Evolutionary conservation across 176 grass and related monocot species (phyloP).

Genomic region (Elymus sibiricus): DNA sequence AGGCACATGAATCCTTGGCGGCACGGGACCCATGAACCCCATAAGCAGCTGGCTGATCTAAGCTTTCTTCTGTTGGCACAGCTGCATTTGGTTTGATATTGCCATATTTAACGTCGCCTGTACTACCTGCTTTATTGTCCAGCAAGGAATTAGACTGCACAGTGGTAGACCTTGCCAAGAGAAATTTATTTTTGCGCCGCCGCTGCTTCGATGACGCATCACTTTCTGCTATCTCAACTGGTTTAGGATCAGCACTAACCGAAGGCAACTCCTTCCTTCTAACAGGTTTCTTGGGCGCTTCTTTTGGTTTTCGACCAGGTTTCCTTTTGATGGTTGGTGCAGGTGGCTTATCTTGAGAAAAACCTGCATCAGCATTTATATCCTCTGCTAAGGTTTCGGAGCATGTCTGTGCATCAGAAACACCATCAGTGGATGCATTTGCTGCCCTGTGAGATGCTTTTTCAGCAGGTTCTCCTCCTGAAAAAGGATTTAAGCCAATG

Average conservation of each 20-base stretch:
- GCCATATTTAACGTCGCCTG: constrained; percentile 25
- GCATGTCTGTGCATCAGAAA: constrained; percentile 46
- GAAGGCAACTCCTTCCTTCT: constrained; percentile 29
- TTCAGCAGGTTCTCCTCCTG: constrained; percentile 36
- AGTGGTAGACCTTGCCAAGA: constrained; percentile 4
- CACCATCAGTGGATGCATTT: constrained; percentile 30
- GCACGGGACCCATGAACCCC: constrained; percentile 17
- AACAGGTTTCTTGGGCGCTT: constrained; percentile 36
- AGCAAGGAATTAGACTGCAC: background rate
- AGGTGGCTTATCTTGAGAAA: constrained; percentile 28
- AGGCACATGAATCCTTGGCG: constrained; percentile 40
- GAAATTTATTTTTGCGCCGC: constrained; percentile 1
- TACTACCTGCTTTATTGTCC: background rate
- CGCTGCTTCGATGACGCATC: constrained; percentile 5
- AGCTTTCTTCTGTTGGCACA: constrained; percentile 26
- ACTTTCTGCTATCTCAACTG: constrained; percentile 26
- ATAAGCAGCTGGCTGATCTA: constrained; percentile 27
- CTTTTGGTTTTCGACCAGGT: constrained; percentile 39
- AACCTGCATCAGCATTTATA: constrained; percentile 26
- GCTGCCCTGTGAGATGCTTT: constrained; percentile 15
- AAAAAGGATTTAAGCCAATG: constrained; percentile 37
- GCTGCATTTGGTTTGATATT: constrained; percentile 28
- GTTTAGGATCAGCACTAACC: constrained; percentile 26
- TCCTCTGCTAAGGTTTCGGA: constrained; percentile 40
- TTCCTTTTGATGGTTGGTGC: constrained; percentile 31